Evolutionary conservation across 805 yeast genomes (phyloP), one percentile per base, ranked within the genome.

Genomic region (Yarrowia bubula): DNA sequence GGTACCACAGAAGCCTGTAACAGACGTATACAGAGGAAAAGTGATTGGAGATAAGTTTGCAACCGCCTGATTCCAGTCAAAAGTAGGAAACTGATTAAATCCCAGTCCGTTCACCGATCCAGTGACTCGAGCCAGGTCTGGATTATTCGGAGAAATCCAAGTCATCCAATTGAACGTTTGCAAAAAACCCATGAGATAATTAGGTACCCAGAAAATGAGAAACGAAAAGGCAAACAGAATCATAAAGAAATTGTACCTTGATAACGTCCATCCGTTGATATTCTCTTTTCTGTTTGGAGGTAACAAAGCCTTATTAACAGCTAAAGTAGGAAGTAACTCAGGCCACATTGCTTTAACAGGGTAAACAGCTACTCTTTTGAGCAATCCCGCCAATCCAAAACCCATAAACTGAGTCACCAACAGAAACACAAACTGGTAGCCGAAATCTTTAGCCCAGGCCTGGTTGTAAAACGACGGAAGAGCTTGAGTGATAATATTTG

Each of bases 141-240:
- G 75, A 70, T 82, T 83, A 43, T 78, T 66, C n/a, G 86, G 87
- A 6, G 74, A 73, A 51, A 84, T 84, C 87, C 87, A 85, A 4
- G 83, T 78, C 68, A 82, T 77, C 88, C 88, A 85, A 68, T 79
- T 82, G 74, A 89, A 88, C 8, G 42, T 38, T n/a, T 38, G 42
- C 5, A 38, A 13, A 69, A 82, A 81, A 0, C 85, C 79, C 66
- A 87, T 78, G 22, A 88, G 76, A 70, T 78, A 86, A 64, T 86
- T 88, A 2, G 91, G 90, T 68, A 87, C 75, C 85, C 88, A 86
- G 70, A 84, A 84, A 81, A 86, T 87, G 3, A 80, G 68, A 69
- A 85, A 85, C 31, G 80, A 72, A 13, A 74, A 73, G 15, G 70
- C 53, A 62, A 83, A 77, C 2, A 77, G 78, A 35, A 76, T 61